A percentile compares a stretch with the other conserved stretches of the same genome.
phyloP scores from a whole-genome alignment of 345 rosid species.

The Salix suchowensis region DNA sequence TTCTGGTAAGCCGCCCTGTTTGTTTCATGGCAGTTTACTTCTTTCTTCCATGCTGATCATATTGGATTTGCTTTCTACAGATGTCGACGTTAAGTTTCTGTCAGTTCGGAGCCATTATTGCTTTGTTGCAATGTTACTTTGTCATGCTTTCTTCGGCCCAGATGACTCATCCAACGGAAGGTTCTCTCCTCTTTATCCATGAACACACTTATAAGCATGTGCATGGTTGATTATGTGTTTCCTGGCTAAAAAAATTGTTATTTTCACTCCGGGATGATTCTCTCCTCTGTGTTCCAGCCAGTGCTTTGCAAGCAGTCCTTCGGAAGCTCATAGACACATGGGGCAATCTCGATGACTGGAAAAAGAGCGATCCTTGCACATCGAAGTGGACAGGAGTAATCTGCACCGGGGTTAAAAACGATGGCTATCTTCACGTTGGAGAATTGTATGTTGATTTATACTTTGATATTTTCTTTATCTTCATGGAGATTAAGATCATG shows the following conservation, averaged over 20 bases:
- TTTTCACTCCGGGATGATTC: background rate
- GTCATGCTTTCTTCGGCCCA: background rate
- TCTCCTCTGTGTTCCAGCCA: conserved; percentile 1
- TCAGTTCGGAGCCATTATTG: background rate
- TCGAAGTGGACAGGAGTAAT: conserved; percentile 6
- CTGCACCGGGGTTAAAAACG: background rate
- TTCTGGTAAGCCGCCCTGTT: no score
- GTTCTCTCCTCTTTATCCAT: background rate
- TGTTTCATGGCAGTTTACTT: background rate
- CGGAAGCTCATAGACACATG: background rate
- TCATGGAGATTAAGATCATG: background rate
- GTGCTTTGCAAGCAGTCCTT: conserved; percentile 5
- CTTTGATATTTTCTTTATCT: background rate
- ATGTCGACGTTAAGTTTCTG: background rate
- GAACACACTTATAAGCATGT: background rate
- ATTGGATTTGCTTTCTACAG: no score
- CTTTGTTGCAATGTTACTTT: background rate
- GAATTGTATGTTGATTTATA: conserved; percentile 8
- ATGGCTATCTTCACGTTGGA: conserved; percentile 10
- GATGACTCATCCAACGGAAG: background rate
- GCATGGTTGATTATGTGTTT: background rate
- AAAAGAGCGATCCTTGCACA: conserved; percentile 5
- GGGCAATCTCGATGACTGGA: conserved; percentile 3
- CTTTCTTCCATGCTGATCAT: no score
- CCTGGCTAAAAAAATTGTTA: no score